These are phyloP conservation scores for Mortierella sp. DNA, from an alignment of 371 early-diverging fungal species.

Conservation along the genomic window DNA sequence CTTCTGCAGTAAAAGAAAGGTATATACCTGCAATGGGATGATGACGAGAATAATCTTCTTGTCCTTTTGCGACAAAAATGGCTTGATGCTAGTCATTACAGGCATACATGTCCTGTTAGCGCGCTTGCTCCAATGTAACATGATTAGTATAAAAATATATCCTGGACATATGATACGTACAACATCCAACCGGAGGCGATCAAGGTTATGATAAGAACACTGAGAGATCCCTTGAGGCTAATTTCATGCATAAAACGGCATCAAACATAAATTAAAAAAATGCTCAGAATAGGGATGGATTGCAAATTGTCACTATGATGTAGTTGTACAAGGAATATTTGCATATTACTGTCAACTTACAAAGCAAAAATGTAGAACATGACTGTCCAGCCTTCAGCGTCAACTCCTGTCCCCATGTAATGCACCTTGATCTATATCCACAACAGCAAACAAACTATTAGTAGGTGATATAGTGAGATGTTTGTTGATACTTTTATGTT, in stretches of 20 bases:
- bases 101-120: neutral
- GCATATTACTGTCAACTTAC: slow-evolving; percentile 31
- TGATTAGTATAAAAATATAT: neutral
- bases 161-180: slow-evolving; percentile 20
- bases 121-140: too few relatives aligned
- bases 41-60: slow-evolving; percentile 66
- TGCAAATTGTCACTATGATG: neutral
- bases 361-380: slow-evolving; percentile 70
- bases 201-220: slow-evolving; percentile 68
- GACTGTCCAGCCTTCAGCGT: slow-evolving; percentile 67
- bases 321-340: neutral
- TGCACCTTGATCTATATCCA: slow-evolving; percentile 61
- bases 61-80: slow-evolving; percentile 66
- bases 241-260: neutral
- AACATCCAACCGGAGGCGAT: slow-evolving; percentile 75
- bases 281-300: neutral
- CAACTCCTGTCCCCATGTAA: slow-evolving; percentile 62
- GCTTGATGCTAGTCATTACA: slow-evolving; percentile 58
- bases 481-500: neutral
- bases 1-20: neutral
- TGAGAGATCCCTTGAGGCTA: slow-evolving; percentile 66
- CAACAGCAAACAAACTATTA: neutral
- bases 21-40: slow-evolving; percentile 64
- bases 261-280: neutral
- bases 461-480: neutral